phyloP scores from a whole-genome alignment of 108 stramenopile genomes.

The Stephanodiscus triporus region DNA sequence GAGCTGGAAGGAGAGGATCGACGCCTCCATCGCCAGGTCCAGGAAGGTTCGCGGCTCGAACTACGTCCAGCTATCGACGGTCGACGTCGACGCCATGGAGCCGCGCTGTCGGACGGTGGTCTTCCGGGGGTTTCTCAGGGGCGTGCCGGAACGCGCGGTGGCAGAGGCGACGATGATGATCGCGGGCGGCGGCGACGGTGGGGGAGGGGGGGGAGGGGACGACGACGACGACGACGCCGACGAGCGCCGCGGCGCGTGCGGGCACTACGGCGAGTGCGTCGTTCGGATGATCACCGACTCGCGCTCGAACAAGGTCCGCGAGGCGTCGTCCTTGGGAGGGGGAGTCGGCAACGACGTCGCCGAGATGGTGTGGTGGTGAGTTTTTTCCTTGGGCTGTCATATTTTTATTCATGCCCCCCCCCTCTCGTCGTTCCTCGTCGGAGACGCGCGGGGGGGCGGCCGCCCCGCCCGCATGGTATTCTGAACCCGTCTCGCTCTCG shows the following conservation, averaged over 20 bases:
- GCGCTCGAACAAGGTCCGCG: constrained; percentile 70
- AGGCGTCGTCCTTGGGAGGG: constrained; percentile 23
- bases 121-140: constrained; percentile 50
- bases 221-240: not conserved
- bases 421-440: no score
- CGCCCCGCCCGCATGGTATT: no score
- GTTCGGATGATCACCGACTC: constrained; percentile 86
- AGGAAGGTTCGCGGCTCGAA: constrained; percentile 88
- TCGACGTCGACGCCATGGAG: constrained; percentile 55
- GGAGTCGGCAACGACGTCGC: constrained; percentile 38
- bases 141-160: not conserved
- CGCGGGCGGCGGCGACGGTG: no score
- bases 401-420: not conserved
- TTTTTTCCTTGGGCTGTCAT: not conserved
- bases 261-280: constrained; percentile 31
- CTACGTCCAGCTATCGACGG: constrained; percentile 87
- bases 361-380: constrained; percentile 87
- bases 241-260: not conserved
- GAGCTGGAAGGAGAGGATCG: constrained; percentile 67
- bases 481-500: no score
- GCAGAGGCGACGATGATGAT: not conserved
- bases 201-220: not conserved
- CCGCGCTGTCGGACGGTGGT: constrained; percentile 85
- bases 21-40: constrained; percentile 72
- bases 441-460: no score